Percentiles rank a stretch among this genome's conserved stretches.
Evolutionary conservation across 495 filamentous ascomycete species (phyloP).

Genomic region (Penicillium cosmopolitanum): DNA sequence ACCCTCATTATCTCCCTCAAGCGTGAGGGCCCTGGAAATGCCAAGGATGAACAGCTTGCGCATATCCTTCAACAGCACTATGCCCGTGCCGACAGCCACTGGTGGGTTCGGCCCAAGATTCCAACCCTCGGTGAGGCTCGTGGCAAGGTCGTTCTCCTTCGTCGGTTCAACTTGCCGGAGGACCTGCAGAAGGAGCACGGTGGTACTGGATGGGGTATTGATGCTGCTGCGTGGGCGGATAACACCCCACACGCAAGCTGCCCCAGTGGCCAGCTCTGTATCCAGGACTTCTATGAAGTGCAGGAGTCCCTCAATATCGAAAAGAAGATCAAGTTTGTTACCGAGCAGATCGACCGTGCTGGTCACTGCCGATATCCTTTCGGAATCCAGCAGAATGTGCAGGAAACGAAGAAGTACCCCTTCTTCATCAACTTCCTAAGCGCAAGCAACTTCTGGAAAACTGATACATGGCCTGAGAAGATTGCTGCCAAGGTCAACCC

Average conservation of each 20-base stretch:
- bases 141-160: slow-evolving; percentile 82
- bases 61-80: slow-evolving; percentile 73
- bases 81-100: slow-evolving; percentile 61
- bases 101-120: slow-evolving; percentile 81
- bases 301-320: slow-evolving; percentile 72
- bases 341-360: slow-evolving; percentile 75
- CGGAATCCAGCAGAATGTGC: slow-evolving; percentile 34
- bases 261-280: slow-evolving; percentile 73
- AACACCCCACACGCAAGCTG: slow-evolving; percentile 79
- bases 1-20: slow-evolving; percentile 87
- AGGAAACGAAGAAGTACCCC: slow-evolving; percentile 53
- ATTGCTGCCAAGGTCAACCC: slow-evolving; percentile 93
- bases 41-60: slow-evolving; percentile 79
- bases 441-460: slow-evolving; percentile 91
- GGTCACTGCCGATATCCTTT: slow-evolving; percentile 52
- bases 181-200: slow-evolving; percentile 60
- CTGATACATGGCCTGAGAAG: slow-evolving; percentile 89
- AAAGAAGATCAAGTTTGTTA: slow-evolving; percentile 75
- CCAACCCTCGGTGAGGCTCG: slow-evolving; percentile 80
- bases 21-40: slow-evolving; percentile 80
- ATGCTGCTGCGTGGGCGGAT: slow-evolving; percentile 84
- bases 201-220: slow-evolving; percentile 75
- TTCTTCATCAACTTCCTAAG: slow-evolving; percentile 91
- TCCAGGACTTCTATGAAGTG: slow-evolving; percentile 97
- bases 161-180: slow-evolving; percentile 74